Conservation (phyloP, 495 filamentous ascomycete genomes). For the Entonaema liquescens region DNA sequence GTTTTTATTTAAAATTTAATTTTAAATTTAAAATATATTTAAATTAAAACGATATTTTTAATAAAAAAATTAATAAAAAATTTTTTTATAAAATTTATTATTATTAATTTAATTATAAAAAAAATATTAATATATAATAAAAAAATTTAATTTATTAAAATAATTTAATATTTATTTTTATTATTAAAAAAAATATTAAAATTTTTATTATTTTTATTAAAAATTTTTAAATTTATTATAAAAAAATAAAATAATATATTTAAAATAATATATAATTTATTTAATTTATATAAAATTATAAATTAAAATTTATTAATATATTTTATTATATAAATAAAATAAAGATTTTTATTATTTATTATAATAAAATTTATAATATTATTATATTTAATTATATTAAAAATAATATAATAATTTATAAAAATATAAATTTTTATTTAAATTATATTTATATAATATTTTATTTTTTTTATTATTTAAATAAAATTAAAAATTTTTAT, state of each 20-base stretch:
- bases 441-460: slow-evolving; percentile 3
- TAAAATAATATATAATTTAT: slow-evolving; percentile 9
- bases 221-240: not conserved
- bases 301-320: slow-evolving; percentile 12
- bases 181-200: slow-evolving; percentile 1
- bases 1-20: slow-evolving; percentile 9
- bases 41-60: slow-evolving; percentile 5
- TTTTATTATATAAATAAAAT: slow-evolving; percentile 3
- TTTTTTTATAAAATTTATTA: not conserved
- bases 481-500: slow-evolving; percentile 2
- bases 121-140: not conserved
- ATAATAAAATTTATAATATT: slow-evolving; percentile 3
- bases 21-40: slow-evolving; percentile 2
- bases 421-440: slow-evolving; percentile 9
- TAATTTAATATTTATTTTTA: slow-evolving; percentile 3
- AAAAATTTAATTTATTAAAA: not conserved
- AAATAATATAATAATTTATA: slow-evolving; percentile 2
- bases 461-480: not conserved
- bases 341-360: not conserved
- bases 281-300: slow-evolving; percentile 9
- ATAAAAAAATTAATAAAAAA: not conserved
- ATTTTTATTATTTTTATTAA: not conserved
- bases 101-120: not conserved
- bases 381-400: slow-evolving; percentile 5
- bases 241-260: slow-evolving; percentile 1